A percentile compares a stretch with the other conserved stretches of the same genome.
phyloP scores from a whole-genome alignment of 2,329 filamentous ascomycete genomes.

The Calonectria pseudoturangicola region DNA sequence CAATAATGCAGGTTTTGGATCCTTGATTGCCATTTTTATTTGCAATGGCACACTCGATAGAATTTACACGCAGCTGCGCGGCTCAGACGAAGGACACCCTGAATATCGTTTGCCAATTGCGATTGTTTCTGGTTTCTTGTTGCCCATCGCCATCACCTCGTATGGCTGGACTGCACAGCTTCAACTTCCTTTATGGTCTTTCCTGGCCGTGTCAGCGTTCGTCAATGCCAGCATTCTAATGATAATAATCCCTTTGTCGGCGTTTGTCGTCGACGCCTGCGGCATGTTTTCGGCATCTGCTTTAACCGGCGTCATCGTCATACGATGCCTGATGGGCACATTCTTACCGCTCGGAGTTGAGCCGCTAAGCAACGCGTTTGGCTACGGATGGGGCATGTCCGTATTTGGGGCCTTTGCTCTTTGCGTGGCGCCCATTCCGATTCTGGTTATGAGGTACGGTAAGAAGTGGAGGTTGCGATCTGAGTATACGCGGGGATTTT shows the following conservation, averaged over 20 bases:
- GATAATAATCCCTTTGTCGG: constrained; percentile 6
- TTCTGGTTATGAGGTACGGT: constrained; percentile 7
- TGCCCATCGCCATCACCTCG: neutral
- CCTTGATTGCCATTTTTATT: neutral
- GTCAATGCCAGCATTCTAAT: neutral
- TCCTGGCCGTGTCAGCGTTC: neutral
- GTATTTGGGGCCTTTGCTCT: neutral
- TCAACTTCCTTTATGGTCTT: neutral
- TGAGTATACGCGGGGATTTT: constrained; percentile 5
- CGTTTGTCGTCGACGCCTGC: constrained; percentile 4
- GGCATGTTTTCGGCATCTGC: constrained; percentile 16
- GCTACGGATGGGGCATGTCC: constrained; percentile 12
- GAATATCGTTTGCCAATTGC: constrained; percentile 6
- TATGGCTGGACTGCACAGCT: constrained; percentile 9
- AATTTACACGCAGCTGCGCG: constrained; percentile 11
- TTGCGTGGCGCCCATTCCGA: neutral
- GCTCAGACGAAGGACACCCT: neutral
- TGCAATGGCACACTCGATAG: constrained; percentile 2
- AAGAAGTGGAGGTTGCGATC: constrained; percentile 10
- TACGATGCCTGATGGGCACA: constrained; percentile 7
- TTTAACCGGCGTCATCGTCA: constrained; percentile 12
- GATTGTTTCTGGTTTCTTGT: neutral
- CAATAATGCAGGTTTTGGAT: neutral
- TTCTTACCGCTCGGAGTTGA: neutral
- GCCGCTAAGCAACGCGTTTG: neutral